Base-by-base conservation (phyloP, 2,329 filamentous ascomycete species). In the Coniochaeta pulveracea region DNA sequence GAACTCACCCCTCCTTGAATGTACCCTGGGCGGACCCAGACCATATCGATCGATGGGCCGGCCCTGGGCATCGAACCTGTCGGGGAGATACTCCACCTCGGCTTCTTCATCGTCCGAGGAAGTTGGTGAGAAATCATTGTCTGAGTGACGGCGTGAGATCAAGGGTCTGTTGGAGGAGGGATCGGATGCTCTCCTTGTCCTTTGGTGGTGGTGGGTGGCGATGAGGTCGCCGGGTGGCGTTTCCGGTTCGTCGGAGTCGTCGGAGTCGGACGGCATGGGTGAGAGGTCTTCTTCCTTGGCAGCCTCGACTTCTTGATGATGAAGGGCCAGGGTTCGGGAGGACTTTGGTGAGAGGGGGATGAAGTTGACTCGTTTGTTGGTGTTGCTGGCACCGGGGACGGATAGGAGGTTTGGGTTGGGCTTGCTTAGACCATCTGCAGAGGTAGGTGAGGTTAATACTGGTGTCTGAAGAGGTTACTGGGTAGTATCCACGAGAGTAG, bases 281-380 rank as follows among this genome's bases (percentile, higher is more conserved):
- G 28, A 29, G 3, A 32, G 26, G 10, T 36, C 22, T n/a, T 36
- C 33, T 1, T 34, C 21, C 18, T 38, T 31, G 19, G 37, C 25
- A 9, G 39, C 37, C 16, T 45, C 48, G 14, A 61, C 55, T 10
- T 55, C 49, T 21, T 47, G 46, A 24, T 47, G 57, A 37, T 66
- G 64, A 17, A 54, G 48, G 14, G 54, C 49, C 44, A 69, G 59
- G 0, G 64, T 66, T 35, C 49, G 56, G 0, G 60, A 60, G 11
- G 64, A 68, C 34, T 63, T 58, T 1, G 66, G 66, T 3, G 66
- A 70, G 25, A 71, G 45, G 1, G 66, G 66, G 3, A 60, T 56
- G 35, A 69, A 71, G 2, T 51, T 43, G 2, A 70, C 64, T 1
- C 60, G 60, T 38, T 66, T 66, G 15, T 52, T 38, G 9, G 41